Evolutionary conservation across 1,284 basidiomycete genomes (phyloP).

Genomic region (Puccinia triticina): DNA sequence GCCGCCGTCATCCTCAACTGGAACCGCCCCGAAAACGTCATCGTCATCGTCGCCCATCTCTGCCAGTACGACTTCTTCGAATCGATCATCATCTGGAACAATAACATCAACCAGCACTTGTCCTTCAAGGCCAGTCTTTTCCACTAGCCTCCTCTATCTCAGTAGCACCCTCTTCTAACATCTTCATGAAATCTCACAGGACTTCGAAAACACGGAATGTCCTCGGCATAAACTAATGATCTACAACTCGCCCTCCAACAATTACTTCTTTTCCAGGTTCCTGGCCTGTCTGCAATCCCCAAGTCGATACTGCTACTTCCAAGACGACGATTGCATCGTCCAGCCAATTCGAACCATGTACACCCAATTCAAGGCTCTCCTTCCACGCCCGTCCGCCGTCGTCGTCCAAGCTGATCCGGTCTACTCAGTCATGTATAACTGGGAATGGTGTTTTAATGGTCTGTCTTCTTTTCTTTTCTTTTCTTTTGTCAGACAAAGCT

Average conservation of each 20-base stretch:
- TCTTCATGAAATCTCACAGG: too few relatives aligned
- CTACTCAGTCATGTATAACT: constrained; percentile 54
- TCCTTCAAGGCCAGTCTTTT: constrained; percentile 24
- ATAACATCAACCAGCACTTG: background rate
- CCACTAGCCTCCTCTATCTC: too few relatives aligned
- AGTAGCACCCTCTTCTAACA: too few relatives aligned
- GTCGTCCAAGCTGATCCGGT: constrained; percentile 52
- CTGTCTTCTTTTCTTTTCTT: constrained; percentile 47
- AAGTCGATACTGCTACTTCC: constrained; percentile 57
- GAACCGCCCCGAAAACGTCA: constrained; percentile 30
- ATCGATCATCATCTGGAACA: constrained; percentile 49
- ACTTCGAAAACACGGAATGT: constrained; percentile 54
- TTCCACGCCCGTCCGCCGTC: constrained; percentile 48
- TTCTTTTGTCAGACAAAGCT: background rate
- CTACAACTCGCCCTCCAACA: constrained; percentile 56
- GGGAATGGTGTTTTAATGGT: constrained; percentile 58
- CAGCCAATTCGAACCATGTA: constrained; percentile 55
- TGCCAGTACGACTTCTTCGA: constrained; percentile 46
- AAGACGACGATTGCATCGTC: constrained; percentile 59
- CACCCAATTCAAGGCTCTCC: constrained; percentile 55
- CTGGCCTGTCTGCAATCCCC: constrained; percentile 55
- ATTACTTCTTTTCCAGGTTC: constrained; percentile 57
- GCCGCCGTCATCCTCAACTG: constrained; percentile 42
- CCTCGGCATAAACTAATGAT: constrained; percentile 54
- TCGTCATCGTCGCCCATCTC: constrained; percentile 39